Percentiles rank a stretch among this genome's conserved stretches.
Conservation (phyloP, 1,284 basidiomycete genomes). For the Ganoderma boninense region DNA sequence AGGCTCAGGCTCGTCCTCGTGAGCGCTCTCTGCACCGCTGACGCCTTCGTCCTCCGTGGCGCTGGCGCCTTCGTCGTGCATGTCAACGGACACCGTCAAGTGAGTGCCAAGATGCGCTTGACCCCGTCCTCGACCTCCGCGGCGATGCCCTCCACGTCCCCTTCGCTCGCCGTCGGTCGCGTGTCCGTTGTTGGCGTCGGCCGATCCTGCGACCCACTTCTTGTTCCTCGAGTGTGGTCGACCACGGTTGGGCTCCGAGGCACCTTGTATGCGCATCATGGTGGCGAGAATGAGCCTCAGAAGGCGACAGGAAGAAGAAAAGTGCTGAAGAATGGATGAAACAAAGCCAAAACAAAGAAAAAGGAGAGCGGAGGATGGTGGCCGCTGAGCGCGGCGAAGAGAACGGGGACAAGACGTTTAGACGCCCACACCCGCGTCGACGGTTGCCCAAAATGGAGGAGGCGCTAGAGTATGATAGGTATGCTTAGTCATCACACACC, state of each 20-base stretch:
- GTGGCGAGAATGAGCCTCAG: neutral
- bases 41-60: slow-evolving; percentile 39
- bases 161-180: slow-evolving; percentile 57
- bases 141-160: slow-evolving; percentile 50
- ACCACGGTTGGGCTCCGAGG: slow-evolving; percentile 21
- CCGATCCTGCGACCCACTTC: slow-evolving; percentile 41
- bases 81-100: slow-evolving; percentile 30
- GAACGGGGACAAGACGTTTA: slow-evolving; percentile 14
- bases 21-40: slow-evolving; percentile 41
- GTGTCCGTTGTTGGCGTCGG: slow-evolving; percentile 23
- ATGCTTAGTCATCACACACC: slow-evolving; percentile 23
- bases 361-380: neutral
- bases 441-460: neutral
- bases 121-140: slow-evolving; percentile 43
- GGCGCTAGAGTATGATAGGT: too few species aligned
- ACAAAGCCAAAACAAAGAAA: neutral
- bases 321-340: neutral
- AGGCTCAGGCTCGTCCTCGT: slow-evolving; percentile 37
- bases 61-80: slow-evolving; percentile 33
- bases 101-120: slow-evolving; percentile 29
- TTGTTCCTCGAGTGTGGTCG: slow-evolving; percentile 37
- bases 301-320: neutral
- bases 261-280: slow-evolving; percentile 34
- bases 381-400: neutral
- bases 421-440: slow-evolving; percentile 9